Evolutionary conservation across 73 alveolate species (phyloP).

Genomic region (Effrenium voratum): DNA sequence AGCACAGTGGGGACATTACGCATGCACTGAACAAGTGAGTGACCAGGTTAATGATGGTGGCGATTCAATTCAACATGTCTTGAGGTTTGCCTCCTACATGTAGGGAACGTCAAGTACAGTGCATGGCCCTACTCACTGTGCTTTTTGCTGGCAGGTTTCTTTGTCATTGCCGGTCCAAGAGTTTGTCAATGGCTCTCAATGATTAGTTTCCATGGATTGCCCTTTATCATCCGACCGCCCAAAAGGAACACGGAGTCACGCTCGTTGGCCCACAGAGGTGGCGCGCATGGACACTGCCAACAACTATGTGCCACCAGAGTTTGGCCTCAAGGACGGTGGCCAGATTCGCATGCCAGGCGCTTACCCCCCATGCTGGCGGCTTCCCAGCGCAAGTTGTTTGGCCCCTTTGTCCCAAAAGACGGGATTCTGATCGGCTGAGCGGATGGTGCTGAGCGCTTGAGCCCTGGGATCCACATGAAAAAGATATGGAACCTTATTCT

Average conservation of each 20-base stretch:
- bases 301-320: conserved; percentile 75
- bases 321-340: conserved; percentile 3
- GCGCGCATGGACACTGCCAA: conserved; percentile 91
- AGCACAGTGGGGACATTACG: too few species aligned
- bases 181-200: neutral
- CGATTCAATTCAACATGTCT: too few species aligned
- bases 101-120: too few species aligned
- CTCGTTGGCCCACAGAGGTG: conserved; percentile 14
- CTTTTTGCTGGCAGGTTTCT: neutral
- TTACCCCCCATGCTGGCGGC: too few species aligned
- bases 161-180: neutral
- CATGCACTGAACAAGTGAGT: too few species aligned
- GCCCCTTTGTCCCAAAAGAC: neutral
- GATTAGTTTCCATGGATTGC: neutral
- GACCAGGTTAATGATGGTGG: too few species aligned
- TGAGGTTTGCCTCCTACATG: too few species aligned
- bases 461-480: neutral
- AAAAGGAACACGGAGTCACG: neutral
- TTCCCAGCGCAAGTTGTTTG: too few species aligned
- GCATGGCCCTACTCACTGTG: too few species aligned
- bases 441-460: neutral
- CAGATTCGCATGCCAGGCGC: too few species aligned
- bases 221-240: neutral
- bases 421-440: neutral
- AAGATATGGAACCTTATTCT: neutral